These are phyloP conservation scores for Pleurostoma richardsiae DNA, from an alignment of 2,329 filamentous ascomycete genomes.

Conservation along the genomic window DNA sequence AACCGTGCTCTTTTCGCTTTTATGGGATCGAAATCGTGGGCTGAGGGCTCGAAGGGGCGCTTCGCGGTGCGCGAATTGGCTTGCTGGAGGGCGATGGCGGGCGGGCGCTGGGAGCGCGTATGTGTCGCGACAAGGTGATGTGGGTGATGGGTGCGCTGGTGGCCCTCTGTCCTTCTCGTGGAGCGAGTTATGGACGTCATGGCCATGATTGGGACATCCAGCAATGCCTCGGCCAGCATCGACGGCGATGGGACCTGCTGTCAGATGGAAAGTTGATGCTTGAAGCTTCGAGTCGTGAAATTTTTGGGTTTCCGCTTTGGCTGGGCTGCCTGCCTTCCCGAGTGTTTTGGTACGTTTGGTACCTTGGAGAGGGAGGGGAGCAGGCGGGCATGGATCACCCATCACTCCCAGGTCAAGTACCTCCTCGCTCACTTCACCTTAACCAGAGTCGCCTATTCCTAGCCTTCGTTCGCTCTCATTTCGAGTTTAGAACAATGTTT, in stretches of 20 bases:
- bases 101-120: conserved; percentile 6
- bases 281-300: conserved; percentile 5
- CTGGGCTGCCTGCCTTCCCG: conserved; percentile 2
- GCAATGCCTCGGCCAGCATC: conserved; percentile 6
- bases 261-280: conserved; percentile 5
- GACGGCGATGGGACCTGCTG: not conserved
- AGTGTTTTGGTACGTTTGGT: too few species aligned
- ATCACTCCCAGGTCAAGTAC: too few species aligned
- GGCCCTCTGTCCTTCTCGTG: conserved; percentile 11
- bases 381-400: too few species aligned
- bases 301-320: conserved; percentile 7
- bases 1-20: conserved; percentile 10
- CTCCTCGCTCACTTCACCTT: too few species aligned
- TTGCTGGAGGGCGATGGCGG: conserved; percentile 2
- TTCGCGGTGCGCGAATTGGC: conserved; percentile 4
- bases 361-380: too few species aligned
- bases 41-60: not conserved
- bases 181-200: conserved; percentile 13
- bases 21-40: not conserved
- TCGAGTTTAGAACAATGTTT: too few species aligned
- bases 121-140: conserved; percentile 5
- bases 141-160: conserved; percentile 5
- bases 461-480: too few species aligned
- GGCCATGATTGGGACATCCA: conserved; percentile 8
- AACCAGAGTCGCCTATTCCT: too few species aligned